Percentiles rank a stretch among this genome's conserved stretches.
Conservation (phyloP, 108 stramenopile genomes). For the Cyclostephanos invisitatus region DNA sequence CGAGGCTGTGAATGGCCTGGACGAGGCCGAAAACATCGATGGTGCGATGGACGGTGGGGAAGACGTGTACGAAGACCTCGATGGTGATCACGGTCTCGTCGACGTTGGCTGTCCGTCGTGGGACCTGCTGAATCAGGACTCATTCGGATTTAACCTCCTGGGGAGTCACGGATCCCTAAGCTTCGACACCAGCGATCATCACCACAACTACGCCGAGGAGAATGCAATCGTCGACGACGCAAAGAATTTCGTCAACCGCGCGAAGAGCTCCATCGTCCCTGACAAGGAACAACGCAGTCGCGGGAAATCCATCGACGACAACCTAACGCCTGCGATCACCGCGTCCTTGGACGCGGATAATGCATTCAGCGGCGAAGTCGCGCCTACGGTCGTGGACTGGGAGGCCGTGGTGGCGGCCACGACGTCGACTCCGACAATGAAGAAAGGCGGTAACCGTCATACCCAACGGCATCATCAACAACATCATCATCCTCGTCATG, state of each 20-base stretch:
- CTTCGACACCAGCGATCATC: constrained; percentile 1
- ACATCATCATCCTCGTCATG: neutral
- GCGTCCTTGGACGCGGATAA: constrained; percentile 7
- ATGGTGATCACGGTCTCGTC: neutral
- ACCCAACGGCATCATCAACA: neutral
- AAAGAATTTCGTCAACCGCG: no score
- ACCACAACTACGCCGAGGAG: neutral
- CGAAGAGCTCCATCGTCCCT: neutral
- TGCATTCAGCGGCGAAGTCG: neutral
- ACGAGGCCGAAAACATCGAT: neutral
- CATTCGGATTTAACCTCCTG: constrained; percentile 11
- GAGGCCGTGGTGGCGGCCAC: neutral
- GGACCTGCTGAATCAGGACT: constrained; percentile 13
- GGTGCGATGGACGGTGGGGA: neutral
- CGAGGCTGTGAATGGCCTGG: neutral
- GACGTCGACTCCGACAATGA: no score
- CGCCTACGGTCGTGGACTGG: neutral
- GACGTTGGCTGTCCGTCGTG: neutral
- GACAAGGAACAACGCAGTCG: neutral
- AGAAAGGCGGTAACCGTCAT: no score
- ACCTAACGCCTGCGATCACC: neutral
- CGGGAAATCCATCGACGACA: constrained; percentile 2
- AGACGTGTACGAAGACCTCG: neutral
- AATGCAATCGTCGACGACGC: neutral
- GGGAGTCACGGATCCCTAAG: constrained; percentile 8